These are phyloP conservation scores for Coprinellus micaceus DNA, from an alignment of 768 basidiomycete species.

Conservation along the genomic window DNA sequence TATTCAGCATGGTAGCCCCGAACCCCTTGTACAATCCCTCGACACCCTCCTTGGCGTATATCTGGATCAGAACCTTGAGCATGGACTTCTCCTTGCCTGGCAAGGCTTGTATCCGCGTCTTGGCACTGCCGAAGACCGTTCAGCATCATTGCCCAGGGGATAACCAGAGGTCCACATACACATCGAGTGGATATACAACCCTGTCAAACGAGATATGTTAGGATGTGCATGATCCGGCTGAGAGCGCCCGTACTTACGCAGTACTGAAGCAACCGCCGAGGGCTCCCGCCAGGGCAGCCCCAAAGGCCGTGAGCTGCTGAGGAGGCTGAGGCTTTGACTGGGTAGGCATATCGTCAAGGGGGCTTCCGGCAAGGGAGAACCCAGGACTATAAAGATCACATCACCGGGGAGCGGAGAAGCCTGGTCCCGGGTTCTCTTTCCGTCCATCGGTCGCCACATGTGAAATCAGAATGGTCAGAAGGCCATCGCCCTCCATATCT, in stretches of 20 bases:
- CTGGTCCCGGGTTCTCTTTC: conserved; percentile 14
- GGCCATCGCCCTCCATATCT: too few species aligned
- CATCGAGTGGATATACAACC: conserved; percentile 92
- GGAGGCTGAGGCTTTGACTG: conserved; percentile 59
- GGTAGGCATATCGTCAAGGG: conserved; percentile 35
- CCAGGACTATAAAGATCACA: background rate
- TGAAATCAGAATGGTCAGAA: too few species aligned
- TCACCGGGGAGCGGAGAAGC: conserved; percentile 21
- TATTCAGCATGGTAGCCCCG: conserved; percentile 95
- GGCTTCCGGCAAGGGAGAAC: background rate
- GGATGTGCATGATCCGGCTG: conserved; percentile 7
- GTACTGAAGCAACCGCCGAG: conserved; percentile 91
- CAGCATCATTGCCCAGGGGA: background rate
- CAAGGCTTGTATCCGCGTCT: conserved; percentile 90
- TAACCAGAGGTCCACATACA: conserved; percentile 47
- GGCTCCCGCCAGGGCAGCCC: conserved; percentile 87
- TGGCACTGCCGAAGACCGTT: conserved; percentile 53
- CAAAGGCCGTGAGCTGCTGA: conserved; percentile 78
- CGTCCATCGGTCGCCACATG: conserved; percentile 10
- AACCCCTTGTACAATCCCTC: conserved; percentile 87
- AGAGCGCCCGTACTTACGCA: conserved; percentile 58
- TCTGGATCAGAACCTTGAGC: conserved; percentile 59
- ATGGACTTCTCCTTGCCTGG: conserved; percentile 60
- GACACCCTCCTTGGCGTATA: conserved; percentile 80
- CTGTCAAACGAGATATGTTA: conserved; percentile 34